Percentiles rank a stretch among this genome's conserved stretches.
These are phyloP conservation scores for Fusarium equiseti DNA, from an alignment of 2,329 filamentous ascomycete species.

Conservation along the genomic window DNA sequence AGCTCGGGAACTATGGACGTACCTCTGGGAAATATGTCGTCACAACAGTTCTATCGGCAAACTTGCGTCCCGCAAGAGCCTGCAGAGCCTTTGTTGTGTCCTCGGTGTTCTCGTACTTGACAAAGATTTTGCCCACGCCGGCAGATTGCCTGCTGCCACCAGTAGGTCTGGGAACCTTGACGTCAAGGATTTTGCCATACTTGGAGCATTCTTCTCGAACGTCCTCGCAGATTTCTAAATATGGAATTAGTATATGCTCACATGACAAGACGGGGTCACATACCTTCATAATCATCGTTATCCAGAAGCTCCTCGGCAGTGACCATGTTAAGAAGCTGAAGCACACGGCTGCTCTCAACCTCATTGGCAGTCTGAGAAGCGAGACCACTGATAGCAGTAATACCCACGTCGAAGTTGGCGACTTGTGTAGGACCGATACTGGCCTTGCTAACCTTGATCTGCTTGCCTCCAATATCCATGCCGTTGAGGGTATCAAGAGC, in stretches of 20 bases:
- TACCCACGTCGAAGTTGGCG: conserved; percentile 90
- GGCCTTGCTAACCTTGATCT: conserved; percentile 86
- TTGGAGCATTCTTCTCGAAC: conserved; percentile 93
- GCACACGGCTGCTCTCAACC: conserved; percentile 82
- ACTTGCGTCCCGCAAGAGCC: conserved; percentile 94
- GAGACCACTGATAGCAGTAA: conserved; percentile 97
- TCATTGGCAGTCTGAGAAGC: conserved; percentile 87
- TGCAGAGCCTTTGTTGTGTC: conserved; percentile 86
- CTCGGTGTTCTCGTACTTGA: conserved; percentile 87
- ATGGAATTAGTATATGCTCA: conserved; percentile 50
- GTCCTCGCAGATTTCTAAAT: conserved; percentile 92
- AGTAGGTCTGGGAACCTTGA: conserved; percentile 91
- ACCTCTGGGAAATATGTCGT: conserved; percentile 97
- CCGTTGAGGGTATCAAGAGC: conserved; percentile 92
- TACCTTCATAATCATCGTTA: conserved; percentile 94
- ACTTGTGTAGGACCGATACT: conserved; percentile 96
- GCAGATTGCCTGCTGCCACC: conserved; percentile 85
- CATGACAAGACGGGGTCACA: conserved; percentile 36
- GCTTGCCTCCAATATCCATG: conserved; percentile 90
- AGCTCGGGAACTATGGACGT: conserved; percentile 45
- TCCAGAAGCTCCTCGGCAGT: conserved; percentile 95
- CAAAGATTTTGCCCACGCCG: conserved; percentile 96
- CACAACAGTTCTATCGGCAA: conserved; percentile 95
- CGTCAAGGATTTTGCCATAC: conserved; percentile 84
- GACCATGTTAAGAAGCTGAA: conserved; percentile 98